These are phyloP conservation scores for Anthracocystis panici-leucophaei DNA, from an alignment of 1,284 basidiomycete species.

Conservation along the genomic window DNA sequence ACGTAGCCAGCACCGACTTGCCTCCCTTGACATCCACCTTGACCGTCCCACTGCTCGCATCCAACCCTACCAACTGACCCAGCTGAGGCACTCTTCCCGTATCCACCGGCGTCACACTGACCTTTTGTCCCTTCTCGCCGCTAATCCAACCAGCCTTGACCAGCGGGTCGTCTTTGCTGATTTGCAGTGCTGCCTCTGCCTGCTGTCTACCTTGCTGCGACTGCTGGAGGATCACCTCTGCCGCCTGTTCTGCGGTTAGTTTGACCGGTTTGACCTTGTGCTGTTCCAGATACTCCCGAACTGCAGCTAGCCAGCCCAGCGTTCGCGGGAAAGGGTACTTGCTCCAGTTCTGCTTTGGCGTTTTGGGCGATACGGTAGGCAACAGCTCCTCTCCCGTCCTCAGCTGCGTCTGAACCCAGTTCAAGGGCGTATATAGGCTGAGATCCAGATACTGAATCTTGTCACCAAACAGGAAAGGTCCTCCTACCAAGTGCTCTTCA, in stretches of 20 bases:
- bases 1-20: conserved; percentile 35
- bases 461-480: conserved; percentile 28
- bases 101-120: conserved; percentile 41
- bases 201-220: background rate
- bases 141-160: conserved; percentile 47
- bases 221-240: conserved; percentile 28
- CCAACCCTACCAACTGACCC: conserved; percentile 27
- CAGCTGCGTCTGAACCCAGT: conserved; percentile 50
- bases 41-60: conserved; percentile 31
- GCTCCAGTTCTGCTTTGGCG: conserved; percentile 22
- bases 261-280: conserved; percentile 30
- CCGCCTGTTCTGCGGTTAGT: conserved; percentile 26
- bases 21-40: conserved; percentile 20
- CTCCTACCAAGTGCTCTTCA: conserved; percentile 25
- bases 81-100: conserved; percentile 48
- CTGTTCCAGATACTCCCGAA: conserved; percentile 23
- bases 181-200: conserved; percentile 5
- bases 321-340: conserved; percentile 32
- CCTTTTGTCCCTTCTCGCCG: conserved; percentile 37
- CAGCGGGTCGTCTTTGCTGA: conserved; percentile 35
- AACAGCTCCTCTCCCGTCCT: conserved; percentile 35
- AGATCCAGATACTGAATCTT: conserved; percentile 40
- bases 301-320: conserved; percentile 27
- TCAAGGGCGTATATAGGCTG: conserved; percentile 35
- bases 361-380: conserved; percentile 28